Evolutionary conservation across 2,329 filamentous ascomycete species (phyloP), one percentile per base, ranked within the genome.

Genomic region (Thelonectria rubi): DNA sequence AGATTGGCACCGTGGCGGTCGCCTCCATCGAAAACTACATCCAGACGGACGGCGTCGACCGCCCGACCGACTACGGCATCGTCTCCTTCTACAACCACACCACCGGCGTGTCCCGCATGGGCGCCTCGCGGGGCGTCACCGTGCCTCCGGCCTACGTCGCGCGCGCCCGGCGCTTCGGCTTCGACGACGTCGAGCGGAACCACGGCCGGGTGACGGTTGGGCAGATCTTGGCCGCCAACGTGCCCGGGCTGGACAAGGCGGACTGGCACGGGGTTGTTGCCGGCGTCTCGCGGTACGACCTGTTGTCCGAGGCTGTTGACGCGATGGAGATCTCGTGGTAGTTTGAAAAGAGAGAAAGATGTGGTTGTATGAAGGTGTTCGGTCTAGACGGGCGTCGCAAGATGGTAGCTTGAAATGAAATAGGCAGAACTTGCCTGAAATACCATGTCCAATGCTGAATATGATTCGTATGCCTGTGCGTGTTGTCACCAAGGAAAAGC

Each of bases 1-100:
- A 21, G 5, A 58, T 58, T 12, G 55, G 55, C 2, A 34, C 48
- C 2, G 55, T 58, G n/a, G 30, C 52, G 3, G 48, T 20, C 1
- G 48, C n/a, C 8, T 52, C 55, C 15, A 58, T 58, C n/a, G 55
- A 58, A 11, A 58, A 52, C 40, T 58, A 39, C 17, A 40, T 58
- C 20, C 55, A 47, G 48, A 47, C 32, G 15, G 32, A 47, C 3
- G 26, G 7, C n/a, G 18, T 47, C 21, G 39, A 26, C 1, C 40
- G 14, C 0, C 24, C 48, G n/a, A 58, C 48, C 30, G 55, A 58
- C n/a, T 52, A 47, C 21, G 55, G 40, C 8, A 30, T 40, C 40
- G 18, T 58, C 15, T 18, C 46, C 11, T 26, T 58, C 9, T 32
- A 46, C 55, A 58, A 58, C 48, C 20, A 30, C 14, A 48, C 18